Evolutionary conservation across 345 rosid genomes (phyloP).

Genomic region (Boechera divaricarpa): DNA sequence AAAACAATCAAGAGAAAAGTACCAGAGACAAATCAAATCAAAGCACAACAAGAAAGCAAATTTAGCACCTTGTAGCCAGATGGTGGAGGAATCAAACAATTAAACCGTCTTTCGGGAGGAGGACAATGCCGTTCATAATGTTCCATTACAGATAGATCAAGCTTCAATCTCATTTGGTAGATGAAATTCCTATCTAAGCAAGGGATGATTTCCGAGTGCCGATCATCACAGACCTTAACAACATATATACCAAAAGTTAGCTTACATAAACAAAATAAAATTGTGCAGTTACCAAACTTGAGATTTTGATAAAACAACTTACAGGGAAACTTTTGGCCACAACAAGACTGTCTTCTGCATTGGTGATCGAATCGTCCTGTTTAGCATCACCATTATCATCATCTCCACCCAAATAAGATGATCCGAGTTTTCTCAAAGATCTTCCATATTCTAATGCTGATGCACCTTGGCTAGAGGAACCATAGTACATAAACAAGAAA

Average conservation of each 20-base stretch:
- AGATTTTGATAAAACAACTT: conserved; percentile 40
- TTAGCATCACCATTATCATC: conserved; percentile 65
- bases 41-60: background rate
- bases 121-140: conserved; percentile 99
- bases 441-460: conserved; percentile 82
- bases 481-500: conserved; percentile 74
- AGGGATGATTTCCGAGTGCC: conserved; percentile 94
- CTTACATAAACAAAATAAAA: background rate
- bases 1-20: conserved; percentile 7
- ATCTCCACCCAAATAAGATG: conserved; percentile 68
- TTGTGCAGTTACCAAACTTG: background rate
- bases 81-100: conserved; percentile 99
- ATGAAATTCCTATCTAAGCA: conserved; percentile 90
- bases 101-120: conserved; percentile 85
- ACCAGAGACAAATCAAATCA: background rate
- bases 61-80: conserved; percentile 80
- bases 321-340: conserved; percentile 85
- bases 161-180: conserved; percentile 94
- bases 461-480: conserved; percentile 63
- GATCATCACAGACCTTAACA: conserved; percentile 92
- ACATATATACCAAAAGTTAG: conserved; percentile 28
- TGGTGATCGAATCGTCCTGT: conserved; percentile 60
- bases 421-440: conserved; percentile 70
- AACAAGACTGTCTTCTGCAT: conserved; percentile 50
- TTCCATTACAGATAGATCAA: conserved; percentile 94